Evolutionary conservation across 176 grass and related monocot genomes (phyloP).

Genomic region (Raddia guianensis): DNA sequence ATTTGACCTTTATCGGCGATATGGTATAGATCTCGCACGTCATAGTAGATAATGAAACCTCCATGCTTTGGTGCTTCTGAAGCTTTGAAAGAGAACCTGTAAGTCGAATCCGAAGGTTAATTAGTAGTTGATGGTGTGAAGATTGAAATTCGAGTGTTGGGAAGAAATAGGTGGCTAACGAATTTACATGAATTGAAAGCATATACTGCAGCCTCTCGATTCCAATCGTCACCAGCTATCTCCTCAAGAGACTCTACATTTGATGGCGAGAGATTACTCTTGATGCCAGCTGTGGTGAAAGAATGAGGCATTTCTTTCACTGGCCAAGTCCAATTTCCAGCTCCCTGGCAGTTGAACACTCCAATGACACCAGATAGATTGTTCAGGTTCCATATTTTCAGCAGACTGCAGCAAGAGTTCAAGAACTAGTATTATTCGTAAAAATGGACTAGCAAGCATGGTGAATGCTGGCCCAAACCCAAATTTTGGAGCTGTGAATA

Average conservation of each 20-base stretch:
- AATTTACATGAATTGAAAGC: slow-evolving; percentile 56
- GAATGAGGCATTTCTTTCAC: slow-evolving; percentile 39
- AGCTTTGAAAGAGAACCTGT: slow-evolving; percentile 46
- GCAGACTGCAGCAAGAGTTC: slow-evolving; percentile 35
- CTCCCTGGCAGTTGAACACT: slow-evolving; percentile 64
- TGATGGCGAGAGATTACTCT: slow-evolving; percentile 38
- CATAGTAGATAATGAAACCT: slow-evolving; percentile 47
- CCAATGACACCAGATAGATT: slow-evolving; percentile 54
- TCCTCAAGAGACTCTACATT: slow-evolving; percentile 56
- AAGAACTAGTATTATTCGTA: neutral
- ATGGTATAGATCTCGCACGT: slow-evolving; percentile 49
- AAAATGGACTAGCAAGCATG: neutral
- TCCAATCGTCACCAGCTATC: slow-evolving; percentile 43
- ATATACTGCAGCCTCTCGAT: slow-evolving; percentile 54
- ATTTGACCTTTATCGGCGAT: slow-evolving; percentile 51
- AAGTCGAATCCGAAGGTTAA: neutral
- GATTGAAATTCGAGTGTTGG: neutral
- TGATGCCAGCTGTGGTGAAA: slow-evolving; percentile 32
- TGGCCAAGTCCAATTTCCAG: slow-evolving; percentile 56
- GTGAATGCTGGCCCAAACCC: too few relatives aligned
- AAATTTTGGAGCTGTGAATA: too few relatives aligned
- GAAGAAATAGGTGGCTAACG: neutral
- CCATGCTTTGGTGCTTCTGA: slow-evolving; percentile 36
- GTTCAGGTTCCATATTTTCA: slow-evolving; percentile 73
- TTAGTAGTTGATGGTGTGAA: neutral